phyloP scores from a whole-genome alignment of 2,329 filamentous ascomycete genomes.

The Botrytis aclada region DNA sequence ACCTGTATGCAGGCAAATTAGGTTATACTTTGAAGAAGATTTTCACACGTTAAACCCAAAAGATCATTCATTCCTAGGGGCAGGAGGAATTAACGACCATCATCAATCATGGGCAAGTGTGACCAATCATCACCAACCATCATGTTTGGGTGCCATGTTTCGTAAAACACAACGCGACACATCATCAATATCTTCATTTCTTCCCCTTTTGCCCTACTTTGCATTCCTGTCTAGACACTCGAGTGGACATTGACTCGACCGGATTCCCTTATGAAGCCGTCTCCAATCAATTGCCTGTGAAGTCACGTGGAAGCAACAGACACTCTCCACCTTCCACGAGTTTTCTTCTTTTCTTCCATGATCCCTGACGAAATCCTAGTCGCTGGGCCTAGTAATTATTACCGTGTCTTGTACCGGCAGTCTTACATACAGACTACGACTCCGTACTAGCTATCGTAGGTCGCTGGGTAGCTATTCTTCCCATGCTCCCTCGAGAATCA shows the following conservation, averaged over 20 bases:
- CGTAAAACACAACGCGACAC: neutral
- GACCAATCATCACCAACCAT: neutral
- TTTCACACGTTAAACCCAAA: neutral
- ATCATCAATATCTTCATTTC: constrained; percentile 5
- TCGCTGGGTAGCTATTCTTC: neutral
- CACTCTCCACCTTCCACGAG: constrained; percentile 1
- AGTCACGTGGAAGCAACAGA: too few relatives aligned
- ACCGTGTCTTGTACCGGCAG: neutral
- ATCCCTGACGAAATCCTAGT: neutral
- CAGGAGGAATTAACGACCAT: too few relatives aligned
- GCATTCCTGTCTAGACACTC: neutral
- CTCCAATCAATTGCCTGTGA: neutral
- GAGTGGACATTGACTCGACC: neutral
- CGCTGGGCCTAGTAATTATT: neutral
- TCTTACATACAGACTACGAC: neutral
- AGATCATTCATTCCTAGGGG: neutral
- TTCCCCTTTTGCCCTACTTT: neutral
- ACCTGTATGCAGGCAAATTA: too few relatives aligned
- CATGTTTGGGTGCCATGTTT: neutral
- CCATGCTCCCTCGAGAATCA: neutral
- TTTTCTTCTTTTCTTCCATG: neutral
- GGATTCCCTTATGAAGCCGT: neutral
- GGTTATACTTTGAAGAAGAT: too few relatives aligned
- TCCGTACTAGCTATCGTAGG: neutral
- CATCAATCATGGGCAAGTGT: neutral